Conservation (phyloP, 1,284 basidiomycete genomes). For the Butyriboletus regius region DNA sequence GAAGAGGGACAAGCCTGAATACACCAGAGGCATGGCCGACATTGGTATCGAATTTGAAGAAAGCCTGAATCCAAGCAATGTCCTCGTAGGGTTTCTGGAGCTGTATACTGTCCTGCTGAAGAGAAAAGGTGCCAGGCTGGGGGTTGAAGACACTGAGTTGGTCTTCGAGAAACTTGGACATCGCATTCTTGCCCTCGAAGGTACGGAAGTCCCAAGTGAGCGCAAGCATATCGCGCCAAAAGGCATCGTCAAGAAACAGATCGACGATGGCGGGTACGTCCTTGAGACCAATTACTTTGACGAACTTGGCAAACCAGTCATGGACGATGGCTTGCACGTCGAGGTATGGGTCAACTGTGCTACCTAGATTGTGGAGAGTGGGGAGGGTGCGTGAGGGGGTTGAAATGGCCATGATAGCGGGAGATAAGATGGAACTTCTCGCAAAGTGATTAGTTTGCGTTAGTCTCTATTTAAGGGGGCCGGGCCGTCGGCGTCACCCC, state of each 20-base stretch:
- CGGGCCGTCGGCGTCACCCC: neutral
- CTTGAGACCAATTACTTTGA: slow-evolving; percentile 18
- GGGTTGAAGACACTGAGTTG: slow-evolving; percentile 36
- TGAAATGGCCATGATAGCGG: slow-evolving; percentile 8
- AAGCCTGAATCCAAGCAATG: slow-evolving; percentile 47
- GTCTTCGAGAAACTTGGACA: slow-evolving; percentile 41
- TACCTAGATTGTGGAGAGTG: slow-evolving; percentile 21
- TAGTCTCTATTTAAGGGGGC: neutral
- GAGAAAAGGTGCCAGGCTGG: slow-evolving; percentile 16
- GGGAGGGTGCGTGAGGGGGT: slow-evolving; percentile 12
- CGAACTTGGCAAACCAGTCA: slow-evolving; percentile 23
- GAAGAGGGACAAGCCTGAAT: slow-evolving; percentile 46
- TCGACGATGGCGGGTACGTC: slow-evolving; percentile 20
- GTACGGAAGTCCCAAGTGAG: slow-evolving; percentile 61
- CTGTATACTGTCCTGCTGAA: slow-evolving; percentile 15
- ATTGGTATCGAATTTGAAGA: slow-evolving; percentile 49
- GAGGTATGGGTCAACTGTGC: slow-evolving; percentile 15
- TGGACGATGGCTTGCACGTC: slow-evolving; percentile 13
- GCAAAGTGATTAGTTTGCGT: neutral
- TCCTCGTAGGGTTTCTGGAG: slow-evolving; percentile 44
- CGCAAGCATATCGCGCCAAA: slow-evolving; percentile 56
- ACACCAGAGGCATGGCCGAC: slow-evolving; percentile 43
- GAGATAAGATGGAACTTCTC: neutral
- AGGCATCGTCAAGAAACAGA: slow-evolving; percentile 40
- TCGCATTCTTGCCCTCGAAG: slow-evolving; percentile 39